Conservation (phyloP, 768 basidiomycete species). For the Boletus rufocinnamomeus region DNA sequence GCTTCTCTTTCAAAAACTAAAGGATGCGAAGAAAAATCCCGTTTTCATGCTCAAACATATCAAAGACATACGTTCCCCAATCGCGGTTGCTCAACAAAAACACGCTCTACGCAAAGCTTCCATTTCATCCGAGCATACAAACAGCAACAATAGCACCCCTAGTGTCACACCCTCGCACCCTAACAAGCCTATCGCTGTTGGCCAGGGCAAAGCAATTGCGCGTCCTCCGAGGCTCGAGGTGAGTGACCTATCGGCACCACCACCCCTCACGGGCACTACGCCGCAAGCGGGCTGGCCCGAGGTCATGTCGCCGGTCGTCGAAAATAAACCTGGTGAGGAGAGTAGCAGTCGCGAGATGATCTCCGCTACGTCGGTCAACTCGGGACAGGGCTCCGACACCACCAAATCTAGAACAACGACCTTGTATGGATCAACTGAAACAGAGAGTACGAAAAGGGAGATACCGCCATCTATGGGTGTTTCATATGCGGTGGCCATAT, state of each 20-base stretch:
- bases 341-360: slow-evolving; percentile 40
- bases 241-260: slow-evolving; percentile 54
- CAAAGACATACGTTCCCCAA: slow-evolving; percentile 92
- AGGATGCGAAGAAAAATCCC: slow-evolving; percentile 96
- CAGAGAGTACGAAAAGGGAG: slow-evolving; percentile 42
- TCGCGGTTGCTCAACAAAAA: slow-evolving; percentile 95
- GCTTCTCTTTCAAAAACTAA: slow-evolving; percentile 94
- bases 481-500: slow-evolving; percentile 96
- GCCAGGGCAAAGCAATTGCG: slow-evolving; percentile 39
- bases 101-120: slow-evolving; percentile 86
- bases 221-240: slow-evolving; percentile 75
- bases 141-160: slow-evolving; percentile 22
- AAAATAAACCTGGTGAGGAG: slow-evolving; percentile 48
- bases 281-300: slow-evolving; percentile 80
- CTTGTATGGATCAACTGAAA: slow-evolving; percentile 26
- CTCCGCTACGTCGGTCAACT: slow-evolving; percentile 37
- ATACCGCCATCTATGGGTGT: slow-evolving; percentile 54
- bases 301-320: slow-evolving; percentile 58
- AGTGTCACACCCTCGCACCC: slow-evolving; percentile 20
- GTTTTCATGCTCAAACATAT: slow-evolving; percentile 99
- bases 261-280: slow-evolving; percentile 58
- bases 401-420: slow-evolving; percentile 22
- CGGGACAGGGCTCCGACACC: slow-evolving; percentile 33
- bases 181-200: slow-evolving; percentile 29
- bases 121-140: slow-evolving; percentile 30